Evolutionary conservation across 352 stramenopile genomes (phyloP).

Genomic region (Globisporangium spiculum): DNA sequence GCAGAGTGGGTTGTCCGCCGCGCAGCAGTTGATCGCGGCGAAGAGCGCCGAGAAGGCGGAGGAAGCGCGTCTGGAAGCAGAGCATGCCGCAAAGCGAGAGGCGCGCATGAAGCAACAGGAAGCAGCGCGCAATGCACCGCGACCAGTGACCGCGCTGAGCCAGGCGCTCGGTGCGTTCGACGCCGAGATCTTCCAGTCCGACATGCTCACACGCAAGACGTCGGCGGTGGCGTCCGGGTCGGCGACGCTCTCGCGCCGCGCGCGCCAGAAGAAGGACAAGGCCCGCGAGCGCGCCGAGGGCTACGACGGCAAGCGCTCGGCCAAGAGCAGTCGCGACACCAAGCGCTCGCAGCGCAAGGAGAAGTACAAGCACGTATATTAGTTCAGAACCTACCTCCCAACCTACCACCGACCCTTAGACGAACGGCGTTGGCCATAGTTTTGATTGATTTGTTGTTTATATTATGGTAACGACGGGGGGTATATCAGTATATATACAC

Average conservation of each 20-base stretch:
- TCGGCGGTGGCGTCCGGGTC: constrained; percentile 18
- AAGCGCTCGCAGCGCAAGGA: constrained; percentile 55
- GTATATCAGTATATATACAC: neutral
- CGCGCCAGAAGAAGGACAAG: constrained; percentile 47
- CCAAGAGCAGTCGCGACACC: constrained; percentile 29
- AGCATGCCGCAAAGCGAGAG: constrained; percentile 18
- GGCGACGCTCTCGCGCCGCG: constrained; percentile 31
- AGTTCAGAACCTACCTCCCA: neutral
- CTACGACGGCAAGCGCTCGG: constrained; percentile 22
- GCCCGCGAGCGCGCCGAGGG: constrained; percentile 26
- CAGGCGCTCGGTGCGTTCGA: constrained; percentile 67
- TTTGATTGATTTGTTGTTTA: constrained; percentile 1
- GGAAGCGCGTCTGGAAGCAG: constrained; percentile 23
- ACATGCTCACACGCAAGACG: constrained; percentile 22
- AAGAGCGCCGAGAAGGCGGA: constrained; percentile 42
- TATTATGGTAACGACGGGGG: neutral
- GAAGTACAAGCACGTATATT: constrained; percentile 63
- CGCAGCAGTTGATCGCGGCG: constrained; percentile 49
- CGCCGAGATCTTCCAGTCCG: constrained; percentile 42
- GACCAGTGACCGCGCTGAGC: constrained; percentile 43
- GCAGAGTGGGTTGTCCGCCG: constrained; percentile 25
- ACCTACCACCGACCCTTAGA: neutral
- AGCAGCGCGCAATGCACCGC: constrained; percentile 19
- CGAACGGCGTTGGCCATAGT: neutral
- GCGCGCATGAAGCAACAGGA: constrained; percentile 35